These are phyloP conservation scores for Juncus inflexus DNA, from an alignment of 176 grass and related monocot genomes.

Conservation along the genomic window DNA sequence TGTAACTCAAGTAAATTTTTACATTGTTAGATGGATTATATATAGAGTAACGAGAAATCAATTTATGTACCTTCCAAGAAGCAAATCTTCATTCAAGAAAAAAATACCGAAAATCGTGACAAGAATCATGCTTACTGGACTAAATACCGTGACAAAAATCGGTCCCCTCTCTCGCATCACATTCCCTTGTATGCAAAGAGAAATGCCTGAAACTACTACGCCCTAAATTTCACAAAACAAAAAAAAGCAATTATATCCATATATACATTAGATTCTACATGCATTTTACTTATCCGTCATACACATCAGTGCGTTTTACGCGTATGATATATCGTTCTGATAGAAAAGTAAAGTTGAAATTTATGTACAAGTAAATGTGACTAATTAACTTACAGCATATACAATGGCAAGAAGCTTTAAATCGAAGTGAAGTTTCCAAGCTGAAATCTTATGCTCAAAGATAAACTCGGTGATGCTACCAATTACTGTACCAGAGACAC, in stretches of 20 bases:
- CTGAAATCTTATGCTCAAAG: constrained; percentile 20
- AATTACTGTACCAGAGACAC: constrained; percentile 29
- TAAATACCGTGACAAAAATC: constrained; percentile 68
- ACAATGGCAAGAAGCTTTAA: constrained; percentile 26
- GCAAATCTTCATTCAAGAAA: constrained; percentile 57
- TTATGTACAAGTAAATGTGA: too few relatives aligned
- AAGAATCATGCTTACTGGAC: constrained; percentile 69
- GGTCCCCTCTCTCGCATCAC: constrained; percentile 62
- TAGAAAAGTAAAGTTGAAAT: background rate
- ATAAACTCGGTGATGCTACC: constrained; percentile 17
- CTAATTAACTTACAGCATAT: constrained; percentile 23
- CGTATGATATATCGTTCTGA: background rate
- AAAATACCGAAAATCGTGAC: constrained; percentile 49
- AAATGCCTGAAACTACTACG: constrained; percentile 55
- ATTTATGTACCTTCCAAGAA: constrained; percentile 49
- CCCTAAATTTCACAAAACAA: constrained; percentile 35
- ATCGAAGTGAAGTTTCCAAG: constrained; percentile 30
- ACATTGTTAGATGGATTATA: too few relatives aligned
- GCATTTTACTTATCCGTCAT: background rate
- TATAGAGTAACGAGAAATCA: background rate
- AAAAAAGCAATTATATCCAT: background rate
- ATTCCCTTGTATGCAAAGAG: constrained; percentile 60
- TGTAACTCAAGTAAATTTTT: background rate
- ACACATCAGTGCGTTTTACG: background rate
- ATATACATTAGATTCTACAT: background rate